Base-by-base conservation (phyloP, 1,139 yeast genomes). In the Pichia sp. region DNA sequence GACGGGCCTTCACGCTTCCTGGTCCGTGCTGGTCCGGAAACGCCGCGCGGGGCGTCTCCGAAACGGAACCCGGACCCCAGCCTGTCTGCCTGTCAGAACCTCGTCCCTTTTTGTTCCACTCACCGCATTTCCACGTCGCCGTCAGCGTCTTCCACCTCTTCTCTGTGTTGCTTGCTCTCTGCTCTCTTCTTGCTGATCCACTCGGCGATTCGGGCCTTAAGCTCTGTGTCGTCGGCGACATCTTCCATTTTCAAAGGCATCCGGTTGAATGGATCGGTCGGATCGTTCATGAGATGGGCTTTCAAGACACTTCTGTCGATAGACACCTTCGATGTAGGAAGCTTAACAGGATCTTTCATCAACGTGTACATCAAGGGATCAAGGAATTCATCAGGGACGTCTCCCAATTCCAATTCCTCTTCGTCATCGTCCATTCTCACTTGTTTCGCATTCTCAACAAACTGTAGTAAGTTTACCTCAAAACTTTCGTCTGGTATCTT, bases 201-300 rank as follows among this genome's bases (percentile, higher is more conserved):
- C 30, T 68, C 75, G 39, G 64, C 67, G 41, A 89, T 89, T 56
- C 71, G 74, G 32, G 61, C 58, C 56, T 71, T 79, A 56, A 88
- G 67, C 47, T 80, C 93, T 1, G 66, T 67, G 61, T 86, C 79
- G 21, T 93, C 95, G 20, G 73, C 61, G 20, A 88, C 95, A 52
- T 93, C 96, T 50, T 89, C 97, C 39, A 91, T 63, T 54, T 77
- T 86, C 52, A 93, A 68, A 2, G 98, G 97, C 63, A 80, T 72
- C 63, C 99, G 77, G 62, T 91, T 93, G 64, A 93, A 93, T 11
- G 99, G 99, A 66, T 93, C 99, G 1, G 95, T 89, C 1, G 95
- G 77, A 64, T 91, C 97, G 66, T 91, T 84, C 59, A 93, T 72
- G 48, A 93, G 68, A 68, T 93, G 98, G 1, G 96, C 86, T 59